These are phyloP conservation scores for Picochlorum sp. DNA, from an alignment of 139 green algal species.

Conservation along the genomic window DNA sequence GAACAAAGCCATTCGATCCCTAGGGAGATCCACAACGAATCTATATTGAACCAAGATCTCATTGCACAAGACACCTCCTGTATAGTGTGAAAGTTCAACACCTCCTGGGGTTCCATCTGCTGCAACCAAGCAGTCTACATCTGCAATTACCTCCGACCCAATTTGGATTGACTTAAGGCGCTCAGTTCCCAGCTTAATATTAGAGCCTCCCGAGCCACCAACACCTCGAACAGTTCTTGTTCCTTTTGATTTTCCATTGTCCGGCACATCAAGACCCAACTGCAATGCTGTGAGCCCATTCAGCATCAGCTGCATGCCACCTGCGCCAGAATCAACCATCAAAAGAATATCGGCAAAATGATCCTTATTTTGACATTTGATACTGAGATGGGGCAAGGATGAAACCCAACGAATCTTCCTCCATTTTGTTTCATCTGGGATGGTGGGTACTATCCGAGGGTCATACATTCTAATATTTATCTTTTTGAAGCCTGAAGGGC, in stretches of 20 bases:
- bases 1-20: slow-evolving; percentile 7
- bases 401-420: neutral
- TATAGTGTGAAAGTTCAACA: slow-evolving; percentile 14
- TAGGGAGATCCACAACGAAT: slow-evolving; percentile 9
- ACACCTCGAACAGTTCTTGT: neutral
- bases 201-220: neutral
- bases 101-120: slow-evolving; percentile 1
- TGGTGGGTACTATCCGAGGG: neutral
- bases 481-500: neutral
- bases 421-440: neutral
- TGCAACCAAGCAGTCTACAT: neutral
- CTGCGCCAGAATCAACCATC: slow-evolving; percentile 24
- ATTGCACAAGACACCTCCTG: slow-evolving; percentile 10
- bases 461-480: neutral
- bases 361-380: neutral
- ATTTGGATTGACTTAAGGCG: slow-evolving; percentile 1
- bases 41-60: slow-evolving; percentile 11
- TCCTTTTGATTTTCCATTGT: neutral
- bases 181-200: neutral
- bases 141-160: neutral
- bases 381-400: slow-evolving; percentile 6
- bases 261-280: neutral
- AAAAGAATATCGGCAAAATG: neutral
- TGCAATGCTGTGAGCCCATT: slow-evolving; percentile 10
- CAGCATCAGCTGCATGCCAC: slow-evolving; percentile 20